Percentiles rank a stretch among this genome's conserved stretches.
These are phyloP conservation scores for Cryptococcus sp. DNA, from an alignment of 1,284 basidiomycete species.

Conservation along the genomic window DNA sequence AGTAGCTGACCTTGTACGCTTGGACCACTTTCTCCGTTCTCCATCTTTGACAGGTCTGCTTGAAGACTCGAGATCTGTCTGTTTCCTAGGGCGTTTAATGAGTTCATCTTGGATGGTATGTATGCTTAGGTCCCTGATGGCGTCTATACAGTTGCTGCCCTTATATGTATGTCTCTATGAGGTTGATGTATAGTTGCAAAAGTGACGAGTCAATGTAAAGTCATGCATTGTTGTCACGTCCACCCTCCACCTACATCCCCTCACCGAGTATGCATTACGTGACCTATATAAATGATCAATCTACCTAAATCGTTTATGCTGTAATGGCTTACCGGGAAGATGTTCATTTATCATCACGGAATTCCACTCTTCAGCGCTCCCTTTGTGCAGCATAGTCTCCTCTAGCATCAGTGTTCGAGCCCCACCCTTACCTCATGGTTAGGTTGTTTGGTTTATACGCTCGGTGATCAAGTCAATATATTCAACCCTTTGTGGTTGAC, in stretches of 20 bases:
- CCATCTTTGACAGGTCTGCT: slow-evolving; percentile 74
- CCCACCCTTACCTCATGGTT: slow-evolving; percentile 40
- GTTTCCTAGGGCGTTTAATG: slow-evolving; percentile 86
- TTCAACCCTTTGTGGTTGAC: slow-evolving; percentile 15
- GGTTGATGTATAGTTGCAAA: neutral
- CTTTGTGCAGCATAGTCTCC: slow-evolving; percentile 33
- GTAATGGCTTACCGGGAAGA: slow-evolving; percentile 43
- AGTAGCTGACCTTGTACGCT: slow-evolving; percentile 69
- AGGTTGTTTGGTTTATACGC: slow-evolving; percentile 22
- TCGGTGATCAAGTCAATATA: slow-evolving; percentile 42
- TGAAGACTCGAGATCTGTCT: slow-evolving; percentile 85
- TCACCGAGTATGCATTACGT: neutral
- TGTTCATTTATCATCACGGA: slow-evolving; percentile 37
- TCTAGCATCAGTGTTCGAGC: slow-evolving; percentile 46
- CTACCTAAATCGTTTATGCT: slow-evolving; percentile 13
- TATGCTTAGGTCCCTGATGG: neutral
- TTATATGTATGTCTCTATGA: too few species aligned
- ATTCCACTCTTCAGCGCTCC: slow-evolving; percentile 42
- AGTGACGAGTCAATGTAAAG: neutral
- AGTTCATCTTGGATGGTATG: slow-evolving; percentile 64
- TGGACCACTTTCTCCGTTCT: slow-evolving; percentile 71
- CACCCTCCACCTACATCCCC: neutral
- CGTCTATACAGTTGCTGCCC: neutral
- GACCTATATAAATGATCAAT: neutral
- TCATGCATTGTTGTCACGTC: neutral